Percentiles rank a stretch among this genome's conserved stretches.
Conservation (phyloP, 192 early-diverging fungal genomes). For the Gaertneriomyces semiglobifer region DNA sequence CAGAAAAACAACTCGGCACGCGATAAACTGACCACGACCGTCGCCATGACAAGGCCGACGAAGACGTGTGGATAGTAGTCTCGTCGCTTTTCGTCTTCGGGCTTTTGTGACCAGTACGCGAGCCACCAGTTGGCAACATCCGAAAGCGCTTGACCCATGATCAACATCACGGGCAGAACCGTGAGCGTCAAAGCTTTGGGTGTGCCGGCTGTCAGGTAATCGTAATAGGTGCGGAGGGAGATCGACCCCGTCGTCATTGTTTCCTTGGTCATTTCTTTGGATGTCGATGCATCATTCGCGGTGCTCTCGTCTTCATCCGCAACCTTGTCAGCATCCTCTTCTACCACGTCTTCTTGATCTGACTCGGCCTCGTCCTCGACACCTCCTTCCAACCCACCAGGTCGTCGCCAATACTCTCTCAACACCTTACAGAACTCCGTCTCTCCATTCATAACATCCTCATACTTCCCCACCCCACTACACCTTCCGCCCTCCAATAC, state of each 20-base stretch:
- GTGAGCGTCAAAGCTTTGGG: conserved; percentile 5
- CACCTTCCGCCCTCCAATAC: conserved; percentile 39
- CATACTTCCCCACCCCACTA: conserved; percentile 28
- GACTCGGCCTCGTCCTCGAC: conserved; percentile 23
- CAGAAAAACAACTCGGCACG: conserved; percentile 55
- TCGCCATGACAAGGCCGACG: conserved; percentile 38
- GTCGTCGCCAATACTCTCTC: conserved; percentile 24
- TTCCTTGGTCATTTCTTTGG: conserved; percentile 15
- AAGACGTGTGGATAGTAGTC: conserved; percentile 42
- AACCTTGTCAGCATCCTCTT: conserved; percentile 8
- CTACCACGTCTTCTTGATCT: neutral
- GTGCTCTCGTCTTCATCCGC: neutral
- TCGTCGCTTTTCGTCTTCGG: conserved; percentile 34
- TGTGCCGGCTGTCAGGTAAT: conserved; percentile 42
- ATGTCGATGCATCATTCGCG: neutral
- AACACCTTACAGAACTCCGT: conserved; percentile 28
- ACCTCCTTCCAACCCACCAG: conserved; percentile 21
- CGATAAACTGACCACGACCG: conserved; percentile 45
- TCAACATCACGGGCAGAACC: conserved; percentile 32
- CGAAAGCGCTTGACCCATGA: conserved; percentile 36
- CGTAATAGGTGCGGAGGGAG: conserved; percentile 31
- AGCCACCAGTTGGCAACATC: conserved; percentile 54
- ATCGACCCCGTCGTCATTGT: conserved; percentile 31
- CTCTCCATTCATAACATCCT: conserved; percentile 18
- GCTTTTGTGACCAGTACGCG: conserved; percentile 46